Evolutionary conservation across 495 filamentous ascomycete genomes (phyloP), one percentile per base, ranked within the genome.

Genomic region (Viridothelium virens): DNA sequence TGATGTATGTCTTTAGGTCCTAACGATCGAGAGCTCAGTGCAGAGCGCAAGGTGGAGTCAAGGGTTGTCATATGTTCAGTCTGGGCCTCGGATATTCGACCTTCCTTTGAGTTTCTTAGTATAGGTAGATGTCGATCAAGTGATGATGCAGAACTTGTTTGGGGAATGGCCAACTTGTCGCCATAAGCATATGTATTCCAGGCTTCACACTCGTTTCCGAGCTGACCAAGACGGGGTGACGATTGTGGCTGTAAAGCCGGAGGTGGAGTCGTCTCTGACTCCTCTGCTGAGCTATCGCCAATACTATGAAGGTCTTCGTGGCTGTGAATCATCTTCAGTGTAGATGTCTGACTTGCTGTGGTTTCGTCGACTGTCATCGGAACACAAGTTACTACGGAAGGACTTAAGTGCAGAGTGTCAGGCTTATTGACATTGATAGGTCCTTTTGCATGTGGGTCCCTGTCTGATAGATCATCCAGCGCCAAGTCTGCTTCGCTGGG

Each of bases 1-100:
- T 81, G 77, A 4, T 68, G 61, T 11, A 65, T 25, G 74, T 76
- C 46, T 74, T 73, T 50, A 70, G 66, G 71, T 72, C 79, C 63
- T 76, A 78, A 34, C n/a, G 66, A 65, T 50, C 68, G 61, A 39
- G 66, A 68, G 56, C 38, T 59, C 41, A 62, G 16, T 47, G 63
- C 59, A 61, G 61, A 47, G 66, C 61, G 65, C 44, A 38, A 64
- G 39, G 65, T 11, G 5, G 63, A 50, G 53, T 7, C 41, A 36
- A 25, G 66, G 25, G 38, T 50, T 9, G 38, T 63, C 25, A 25
- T 25, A 25, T 25, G 25, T 25, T 25, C 25, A 25, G 25, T 25
- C 25, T 25, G 25, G 25, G 25, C 25, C 25, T 25, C 25, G 25
- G 25, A 25, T 25, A 25, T 25, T 25, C 25, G 25, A 25, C 25